phyloP scores from a whole-genome alignment of 2,329 filamentous ascomycete genomes.

The Camptophora hylomeconis region DNA sequence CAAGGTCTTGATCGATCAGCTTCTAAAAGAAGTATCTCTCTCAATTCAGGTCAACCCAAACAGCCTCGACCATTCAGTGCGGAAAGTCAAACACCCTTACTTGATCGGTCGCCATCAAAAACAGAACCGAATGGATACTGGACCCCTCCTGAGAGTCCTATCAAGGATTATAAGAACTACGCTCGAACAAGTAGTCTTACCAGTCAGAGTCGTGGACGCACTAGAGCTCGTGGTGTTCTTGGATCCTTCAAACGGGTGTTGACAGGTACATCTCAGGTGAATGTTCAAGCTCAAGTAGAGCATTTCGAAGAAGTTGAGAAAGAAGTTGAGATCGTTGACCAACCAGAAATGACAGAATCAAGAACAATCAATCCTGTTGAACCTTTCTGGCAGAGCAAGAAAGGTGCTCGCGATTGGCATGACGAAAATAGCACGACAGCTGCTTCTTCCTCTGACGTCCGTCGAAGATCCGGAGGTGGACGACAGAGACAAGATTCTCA shows the following conservation, averaged over 20 bases:
- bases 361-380: conserved; percentile 10
- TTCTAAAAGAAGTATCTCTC: conserved; percentile 15
- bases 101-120: background rate
- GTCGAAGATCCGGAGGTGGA: conserved; percentile 1
- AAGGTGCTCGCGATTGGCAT: conserved; percentile 40
- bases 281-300: conserved; percentile 19
- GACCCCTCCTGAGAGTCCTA: conserved; percentile 14
- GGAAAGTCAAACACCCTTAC: too few relatives aligned
- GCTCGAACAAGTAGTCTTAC: conserved; percentile 39
- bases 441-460: conserved; percentile 1
- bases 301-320: conserved; percentile 9
- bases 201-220: conserved; percentile 41
- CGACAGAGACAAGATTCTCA: conserved; percentile 1
- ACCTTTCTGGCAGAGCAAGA: conserved; percentile 34
- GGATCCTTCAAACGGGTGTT: conserved; percentile 56
- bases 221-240: conserved; percentile 54
- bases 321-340: background rate
- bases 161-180: conserved; percentile 19
- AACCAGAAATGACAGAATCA: background rate
- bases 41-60: too few relatives aligned
- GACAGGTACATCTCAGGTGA: conserved; percentile 24
- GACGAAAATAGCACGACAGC: conserved; percentile 19
- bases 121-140: too few relatives aligned
- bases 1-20: conserved; percentile 9
- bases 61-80: too few relatives aligned